Evolutionary conservation across 2,329 filamentous ascomycete genomes (phyloP), one percentile per base, ranked within the genome.

Genomic region (Didymella pomorum): DNA sequence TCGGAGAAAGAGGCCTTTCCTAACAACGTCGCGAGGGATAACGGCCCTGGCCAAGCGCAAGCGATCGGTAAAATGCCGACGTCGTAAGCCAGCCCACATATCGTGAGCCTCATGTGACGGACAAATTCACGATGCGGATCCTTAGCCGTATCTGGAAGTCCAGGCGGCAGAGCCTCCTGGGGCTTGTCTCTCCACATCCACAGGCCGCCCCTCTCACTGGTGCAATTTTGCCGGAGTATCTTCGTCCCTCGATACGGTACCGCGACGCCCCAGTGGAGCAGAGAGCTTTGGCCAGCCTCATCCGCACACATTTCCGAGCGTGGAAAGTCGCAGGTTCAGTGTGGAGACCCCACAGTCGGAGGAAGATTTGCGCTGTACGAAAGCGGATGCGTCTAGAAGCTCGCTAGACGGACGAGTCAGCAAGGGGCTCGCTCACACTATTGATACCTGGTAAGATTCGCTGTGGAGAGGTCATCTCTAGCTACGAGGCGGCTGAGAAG

Each of bases 351-450:
- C 64, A 63, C 62, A 67, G 54, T 56, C 52, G 45, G 53, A 53
- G 51, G 52, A 52, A 47, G 62, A 56, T 64, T 62, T 41, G 28
- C 31, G 39, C 56, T 58, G 56, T 53, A 43, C 56, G 33, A 55
- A 60, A 58, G 48, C 42, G 62, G 60, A 56, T 56, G 47, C 47
- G 56, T 64, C 67, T 70, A 70, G 67, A 68, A 65, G 65, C 59
- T 56, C 57, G 61, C 62, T 68, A 60, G 59, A 57, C 31, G 56
- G 49, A 56, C 60, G 61, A 70, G 61, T 62, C 62, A 67, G 57
- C 56, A 56, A 52, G 59, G 62, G 66, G 65, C 56, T 42, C 48
- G 65, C 56, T 42, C 48, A 11, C 46, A 42, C 51, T 59, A 33
- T 33, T 47, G 48, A 31, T 48, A 51, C 41, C 16, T 56, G 47